Conservation (phyloP, 2,329 filamentous ascomycete genomes). For the Pseudogymnoascus sp. region DNA sequence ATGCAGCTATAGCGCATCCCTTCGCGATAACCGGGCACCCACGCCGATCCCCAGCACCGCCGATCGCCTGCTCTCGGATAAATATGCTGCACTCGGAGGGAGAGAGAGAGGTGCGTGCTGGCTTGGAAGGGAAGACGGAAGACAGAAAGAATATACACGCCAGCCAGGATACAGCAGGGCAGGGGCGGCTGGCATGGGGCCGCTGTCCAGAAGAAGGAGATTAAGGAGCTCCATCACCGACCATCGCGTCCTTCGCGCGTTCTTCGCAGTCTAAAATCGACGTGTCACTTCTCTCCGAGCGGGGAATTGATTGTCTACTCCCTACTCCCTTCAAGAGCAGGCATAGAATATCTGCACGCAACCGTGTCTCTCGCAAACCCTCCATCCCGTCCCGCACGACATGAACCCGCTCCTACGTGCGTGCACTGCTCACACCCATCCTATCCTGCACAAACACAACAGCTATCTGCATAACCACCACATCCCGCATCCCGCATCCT, state of each 20-base stretch:
- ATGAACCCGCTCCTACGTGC: background rate
- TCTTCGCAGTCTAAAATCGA: background rate
- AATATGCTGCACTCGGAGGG: background rate
- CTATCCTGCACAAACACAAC: background rate
- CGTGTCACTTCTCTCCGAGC: background rate
- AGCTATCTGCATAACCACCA: background rate
- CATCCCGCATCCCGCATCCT: background rate
- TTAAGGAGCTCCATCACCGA: background rate
- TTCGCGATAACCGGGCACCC: background rate
- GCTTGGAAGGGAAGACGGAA: too few species aligned
- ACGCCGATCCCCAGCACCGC: background rate
- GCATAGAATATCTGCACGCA: background rate
- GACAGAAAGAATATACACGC: background rate
- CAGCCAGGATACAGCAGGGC: background rate
- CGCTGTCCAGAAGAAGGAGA: background rate
- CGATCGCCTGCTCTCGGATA: slow-evolving; percentile 2
- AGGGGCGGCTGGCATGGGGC: background rate
- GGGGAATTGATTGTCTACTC: background rate
- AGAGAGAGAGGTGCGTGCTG: too few species aligned
- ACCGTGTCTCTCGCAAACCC: background rate
- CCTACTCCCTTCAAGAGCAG: background rate
- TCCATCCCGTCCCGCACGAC: background rate
- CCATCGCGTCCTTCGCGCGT: too few species aligned
- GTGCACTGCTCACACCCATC: background rate
- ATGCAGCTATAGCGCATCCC: background rate